Evolutionary conservation across 2,329 filamentous ascomycete genomes (phyloP), one percentile per base, ranked within the genome.

Genomic region (Plectosphaerella sp.): DNA sequence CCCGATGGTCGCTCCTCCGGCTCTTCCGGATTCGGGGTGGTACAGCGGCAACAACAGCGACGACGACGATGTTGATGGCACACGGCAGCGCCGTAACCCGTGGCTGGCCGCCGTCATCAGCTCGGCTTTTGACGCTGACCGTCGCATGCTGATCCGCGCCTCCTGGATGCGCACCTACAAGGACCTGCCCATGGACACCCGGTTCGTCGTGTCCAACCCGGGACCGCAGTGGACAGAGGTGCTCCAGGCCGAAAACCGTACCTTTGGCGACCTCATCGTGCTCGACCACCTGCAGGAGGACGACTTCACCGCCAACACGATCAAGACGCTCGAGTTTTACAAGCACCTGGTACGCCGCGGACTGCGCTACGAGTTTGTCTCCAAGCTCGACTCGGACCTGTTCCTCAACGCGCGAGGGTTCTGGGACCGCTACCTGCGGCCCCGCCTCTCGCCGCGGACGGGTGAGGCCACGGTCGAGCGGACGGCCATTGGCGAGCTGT

Each of bases 241-340:
- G 1, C 54, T 67, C n/a, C 52, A 54, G 3, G 58, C 52, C 22
- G 65, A 68, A 54, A 68, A 68, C 48, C 57, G 56, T 25, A 68
- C 65, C 2, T 66, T 61, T 55, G 66, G 66, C 14, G 65, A 68
- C 50, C 59, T 68, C 37, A 65, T 68, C 53, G 61, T 68, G 2
- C 64, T 68, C 5, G 62, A 67, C n/a, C 58, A 64, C 45, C 50
- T 67, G 3, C 54, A 56, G 12, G 66, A 68, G 54, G 59, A 64
- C 48, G 61, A 64, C 14, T 33, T 66, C 7, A 64, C 61, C 5
- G 64, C 66, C 39, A 67, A 68, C 51, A 67, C 64, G 9, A 56
- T 67, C 53, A 67, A 68, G 58, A 65, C 64, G 4, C 57, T 68
- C 14, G 66, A 67, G 54, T 59, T 68, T 6, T 66, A 63, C 57